Evolutionary conservation across 1,284 basidiomycete genomes (phyloP).

Genomic region (Rhodofomes roseus): DNA sequence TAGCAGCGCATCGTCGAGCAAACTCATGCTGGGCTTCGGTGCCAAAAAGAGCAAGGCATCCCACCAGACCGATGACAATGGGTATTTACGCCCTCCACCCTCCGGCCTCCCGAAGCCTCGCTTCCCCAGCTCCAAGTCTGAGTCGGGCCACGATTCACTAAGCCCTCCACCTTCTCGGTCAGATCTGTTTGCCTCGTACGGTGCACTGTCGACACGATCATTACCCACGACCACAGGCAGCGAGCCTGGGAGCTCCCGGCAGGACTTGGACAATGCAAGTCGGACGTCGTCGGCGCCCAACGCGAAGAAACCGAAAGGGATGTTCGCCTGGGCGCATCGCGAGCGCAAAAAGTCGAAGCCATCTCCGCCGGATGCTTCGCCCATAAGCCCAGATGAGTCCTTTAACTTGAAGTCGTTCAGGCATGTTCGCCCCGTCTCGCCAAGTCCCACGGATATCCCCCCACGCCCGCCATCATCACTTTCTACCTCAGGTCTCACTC

Average conservation of each 20-base stretch:
- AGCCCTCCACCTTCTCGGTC: constrained; percentile 51
- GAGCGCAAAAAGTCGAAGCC: constrained; percentile 41
- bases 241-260: constrained; percentile 10
- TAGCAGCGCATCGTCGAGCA: constrained; percentile 29
- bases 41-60: constrained; percentile 21
- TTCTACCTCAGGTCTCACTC: constrained; percentile 16
- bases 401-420: constrained; percentile 68
- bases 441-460: constrained; percentile 14
- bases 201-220: constrained; percentile 55
- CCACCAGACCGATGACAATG: constrained; percentile 22
- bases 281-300: constrained; percentile 22
- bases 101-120: constrained; percentile 19
- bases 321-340: constrained; percentile 35
- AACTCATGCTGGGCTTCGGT: constrained; percentile 32
- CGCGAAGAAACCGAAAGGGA: constrained; percentile 31
- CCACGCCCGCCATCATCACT: constrained; percentile 20
- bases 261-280: constrained; percentile 7
- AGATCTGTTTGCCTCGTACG: constrained; percentile 51
- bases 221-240: constrained; percentile 38
- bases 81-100: constrained; percentile 11
- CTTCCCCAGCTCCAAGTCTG: constrained; percentile 32
- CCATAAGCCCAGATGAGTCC: constrained; percentile 20
- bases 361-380: constrained; percentile 22
- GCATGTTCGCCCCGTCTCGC: constrained; percentile 44
- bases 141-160: constrained; percentile 33